phyloP scores from a whole-genome alignment of 1,284 basidiomycete genomes.

The Apiotrichum gracile region DNA sequence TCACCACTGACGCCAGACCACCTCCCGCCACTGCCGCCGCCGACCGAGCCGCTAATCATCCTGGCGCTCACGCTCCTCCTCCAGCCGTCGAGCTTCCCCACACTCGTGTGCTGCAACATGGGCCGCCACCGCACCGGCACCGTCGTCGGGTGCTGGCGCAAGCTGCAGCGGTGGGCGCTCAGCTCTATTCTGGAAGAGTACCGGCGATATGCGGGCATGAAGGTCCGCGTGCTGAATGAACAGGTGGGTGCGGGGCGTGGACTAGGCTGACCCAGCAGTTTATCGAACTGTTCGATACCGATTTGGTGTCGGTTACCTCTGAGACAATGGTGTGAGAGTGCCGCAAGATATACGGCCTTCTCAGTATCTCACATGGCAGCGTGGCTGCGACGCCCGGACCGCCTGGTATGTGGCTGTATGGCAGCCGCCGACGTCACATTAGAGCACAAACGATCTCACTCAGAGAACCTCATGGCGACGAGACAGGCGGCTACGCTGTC shows the following conservation, averaged over 20 bases:
- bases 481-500: not conserved
- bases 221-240: constrained; percentile 52
- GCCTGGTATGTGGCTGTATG: too few species aligned
- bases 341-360: too few species aligned
- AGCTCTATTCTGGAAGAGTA: constrained; percentile 53
- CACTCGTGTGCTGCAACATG: constrained; percentile 53
- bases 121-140: constrained; percentile 53
- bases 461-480: not conserved
- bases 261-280: constrained; percentile 39
- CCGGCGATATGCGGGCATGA: constrained; percentile 51
- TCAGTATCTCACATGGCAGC: too few species aligned
- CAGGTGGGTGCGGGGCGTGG: constrained; percentile 38
- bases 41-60: constrained; percentile 52
- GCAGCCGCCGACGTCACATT: too few species aligned
- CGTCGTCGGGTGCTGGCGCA: constrained; percentile 50
- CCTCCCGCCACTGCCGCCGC: constrained; percentile 43
- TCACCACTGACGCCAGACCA: constrained; percentile 26
- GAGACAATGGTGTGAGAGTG: not conserved
- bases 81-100: constrained; percentile 50
- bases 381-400: too few species aligned
- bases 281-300: constrained; percentile 54
- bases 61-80: constrained; percentile 52
- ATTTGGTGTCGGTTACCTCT: constrained; percentile 46
- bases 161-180: constrained; percentile 51
- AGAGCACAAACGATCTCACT: not conserved